Conservation (phyloP, 2,329 filamentous ascomycete species). For the Fusarium sublunatum region DNA sequence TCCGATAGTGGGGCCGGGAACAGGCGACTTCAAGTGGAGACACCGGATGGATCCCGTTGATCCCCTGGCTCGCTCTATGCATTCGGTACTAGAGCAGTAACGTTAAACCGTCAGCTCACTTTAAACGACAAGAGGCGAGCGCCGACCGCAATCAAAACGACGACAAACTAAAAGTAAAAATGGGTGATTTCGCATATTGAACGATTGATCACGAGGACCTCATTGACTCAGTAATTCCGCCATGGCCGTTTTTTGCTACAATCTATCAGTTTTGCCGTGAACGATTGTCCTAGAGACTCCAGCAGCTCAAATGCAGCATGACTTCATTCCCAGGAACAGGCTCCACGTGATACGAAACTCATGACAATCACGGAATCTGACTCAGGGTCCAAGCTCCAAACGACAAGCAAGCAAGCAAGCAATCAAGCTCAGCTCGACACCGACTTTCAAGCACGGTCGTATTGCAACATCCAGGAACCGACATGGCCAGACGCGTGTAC, state of each 20-base stretch:
- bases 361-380: constrained; percentile 12
- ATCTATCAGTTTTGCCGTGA: constrained; percentile 12
- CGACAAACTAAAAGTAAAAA: constrained; percentile 18
- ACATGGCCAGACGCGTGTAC: constrained; percentile 14
- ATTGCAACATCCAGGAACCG: constrained; percentile 14
- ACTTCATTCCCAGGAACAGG: constrained; percentile 30
- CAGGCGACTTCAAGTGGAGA: constrained; percentile 46
- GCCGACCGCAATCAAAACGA: constrained; percentile 15
- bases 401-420: constrained; percentile 9
- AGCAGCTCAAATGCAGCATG: constrained; percentile 17
- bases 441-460: constrained; percentile 37
- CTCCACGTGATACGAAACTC: constrained; percentile 33
- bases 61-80: constrained; percentile 20
- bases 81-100: constrained; percentile 17
- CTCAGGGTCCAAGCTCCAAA: constrained; percentile 20
- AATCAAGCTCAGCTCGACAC: constrained; percentile 35
- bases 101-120: constrained; percentile 37
- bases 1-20: constrained; percentile 48
- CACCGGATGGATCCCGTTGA: constrained; percentile 39
- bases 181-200: constrained; percentile 30
- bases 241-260: constrained; percentile 1
- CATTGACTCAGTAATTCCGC: constrained; percentile 17
- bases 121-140: constrained; percentile 38
- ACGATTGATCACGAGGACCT: constrained; percentile 33
- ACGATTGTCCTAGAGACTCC: constrained; percentile 10